Percentiles rank a stretch among this genome's conserved stretches.
Conservation (phyloP, 148 eudicot genomes). For the Silene uniflora region DNA sequence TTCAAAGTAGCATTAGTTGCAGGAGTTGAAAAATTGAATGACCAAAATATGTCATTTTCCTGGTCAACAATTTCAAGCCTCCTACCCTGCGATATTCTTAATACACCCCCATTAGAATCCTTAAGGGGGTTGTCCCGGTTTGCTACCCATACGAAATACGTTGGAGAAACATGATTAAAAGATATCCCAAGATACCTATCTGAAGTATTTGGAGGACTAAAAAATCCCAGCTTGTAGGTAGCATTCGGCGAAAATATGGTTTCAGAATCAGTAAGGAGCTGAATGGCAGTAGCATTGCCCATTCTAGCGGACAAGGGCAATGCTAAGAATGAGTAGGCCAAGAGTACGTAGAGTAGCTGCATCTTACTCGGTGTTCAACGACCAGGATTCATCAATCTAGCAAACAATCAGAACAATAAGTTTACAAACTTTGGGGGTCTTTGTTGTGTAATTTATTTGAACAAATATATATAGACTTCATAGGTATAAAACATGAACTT, state of each 20-base stretch:
- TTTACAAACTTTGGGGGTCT: too few relatives aligned
- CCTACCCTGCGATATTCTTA: conserved; percentile 23
- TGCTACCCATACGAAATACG: conserved; percentile 29
- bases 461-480: too few relatives aligned
- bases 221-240: conserved; percentile 24
- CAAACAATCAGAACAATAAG: background rate
- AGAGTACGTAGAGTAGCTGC: background rate
- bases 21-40: conserved; percentile 18
- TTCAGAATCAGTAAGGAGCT: conserved; percentile 21
- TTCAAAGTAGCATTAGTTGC: background rate
- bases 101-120: conserved; percentile 27
- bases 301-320: too few relatives aligned
- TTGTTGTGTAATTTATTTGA: too few relatives aligned
- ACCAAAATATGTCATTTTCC: conserved; percentile 24
- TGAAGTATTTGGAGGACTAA: conserved; percentile 21
- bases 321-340: background rate
- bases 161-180: background rate
- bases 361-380: background rate
- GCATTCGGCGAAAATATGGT: conserved; percentile 17
- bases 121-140: conserved; percentile 25
- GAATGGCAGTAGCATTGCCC: background rate
- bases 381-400: background rate
- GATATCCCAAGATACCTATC: conserved; percentile 34
- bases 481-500: too few relatives aligned
- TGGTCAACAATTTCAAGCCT: conserved; percentile 17